Conservation (phyloP, 805 yeast genomes). For the Lachancea lanzarotensis region DNA sequence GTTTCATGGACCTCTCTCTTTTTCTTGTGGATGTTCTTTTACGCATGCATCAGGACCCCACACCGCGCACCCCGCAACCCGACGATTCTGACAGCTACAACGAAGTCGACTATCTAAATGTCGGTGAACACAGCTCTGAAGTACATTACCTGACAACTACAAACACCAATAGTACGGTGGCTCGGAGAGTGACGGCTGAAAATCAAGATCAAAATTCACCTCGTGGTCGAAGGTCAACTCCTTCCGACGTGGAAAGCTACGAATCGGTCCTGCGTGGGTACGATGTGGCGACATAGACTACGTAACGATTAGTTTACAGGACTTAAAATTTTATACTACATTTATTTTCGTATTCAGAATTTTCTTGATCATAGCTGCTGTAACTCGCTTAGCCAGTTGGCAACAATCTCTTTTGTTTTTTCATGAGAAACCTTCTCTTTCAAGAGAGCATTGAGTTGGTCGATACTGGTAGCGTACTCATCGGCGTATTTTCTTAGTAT, state of each 20-base stretch:
- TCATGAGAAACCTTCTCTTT: conserved; percentile 30
- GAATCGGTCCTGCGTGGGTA: conserved; percentile 13
- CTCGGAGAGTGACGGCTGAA: conserved; percentile 11
- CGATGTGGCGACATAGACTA: neutral
- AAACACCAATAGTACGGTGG: conserved; percentile 20
- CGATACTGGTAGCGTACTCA: conserved; percentile 33
- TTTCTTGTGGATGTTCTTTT: conserved; percentile 28
- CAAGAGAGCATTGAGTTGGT: conserved; percentile 33
- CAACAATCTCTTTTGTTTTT: conserved; percentile 25
- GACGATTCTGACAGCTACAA: conserved; percentile 1
- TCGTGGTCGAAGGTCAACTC: neutral
- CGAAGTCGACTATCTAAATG: neutral
- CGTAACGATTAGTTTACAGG: neutral
- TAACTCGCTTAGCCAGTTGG: conserved; percentile 33
- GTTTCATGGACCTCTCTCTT: conserved; percentile 45
- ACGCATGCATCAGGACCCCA: conserved; percentile 11
- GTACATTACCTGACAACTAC: conserved; percentile 1
- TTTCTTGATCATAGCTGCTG: conserved; percentile 5
- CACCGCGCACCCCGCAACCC: neutral
- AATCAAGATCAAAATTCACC: neutral
- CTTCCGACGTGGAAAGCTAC: conserved; percentile 13
- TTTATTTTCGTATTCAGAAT: neutral
- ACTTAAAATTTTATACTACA: neutral
- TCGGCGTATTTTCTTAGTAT: conserved; percentile 40
- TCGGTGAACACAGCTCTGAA: neutral